Evolutionary conservation across 208 protist species (phyloP), one percentile per base, ranked within the genome.

Genomic region (Acanthamoeba rhysodes): DNA sequence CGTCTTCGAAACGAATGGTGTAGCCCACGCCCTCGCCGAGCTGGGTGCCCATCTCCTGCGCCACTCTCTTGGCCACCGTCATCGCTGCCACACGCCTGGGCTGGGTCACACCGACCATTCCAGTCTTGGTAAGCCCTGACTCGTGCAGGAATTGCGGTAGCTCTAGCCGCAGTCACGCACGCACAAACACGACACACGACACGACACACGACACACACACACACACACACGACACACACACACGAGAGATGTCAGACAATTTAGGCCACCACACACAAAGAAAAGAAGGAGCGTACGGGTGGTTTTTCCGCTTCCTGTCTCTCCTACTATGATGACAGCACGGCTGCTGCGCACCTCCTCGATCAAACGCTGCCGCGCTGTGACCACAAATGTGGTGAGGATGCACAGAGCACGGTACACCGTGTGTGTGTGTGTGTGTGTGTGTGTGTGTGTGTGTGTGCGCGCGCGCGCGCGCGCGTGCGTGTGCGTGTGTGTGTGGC

Each of bases 51-150:
- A 99, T 97, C 80, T 99, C 98, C 48, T 99, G 97, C 14, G 97
- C 93, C 14, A 99, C 99, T 80, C 99, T 98, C 95, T 98, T 98
- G 50, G 99, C 99, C 34, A 99, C 99, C 55, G 98, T 99, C 74
- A 99, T 99, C 9, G 99, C 99, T 14, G 99, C 99, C 57, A 99
- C 99, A 82, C 99, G 98, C 27, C 99, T 97, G 27, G 99, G 99
- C 96, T 99, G 99, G 18, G 99, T 99, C 57, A 99, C 99, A 53
- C 99, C 96, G 59, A 99, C 98, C 29, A 84, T 96, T 9, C 82
- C 85, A 1, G 41, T 45, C 53, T 66, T 74, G 6, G 93, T 41
- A 84, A 96, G 97, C 0, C 98, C 98, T 4, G 95, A 97, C 95
- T 99, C 98, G 57, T 97, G 93, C 18, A 99, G 95, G 93, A 99